Evolutionary conservation across 257 asterid species (phyloP).

Genomic region (Solanum neorickii): DNA sequence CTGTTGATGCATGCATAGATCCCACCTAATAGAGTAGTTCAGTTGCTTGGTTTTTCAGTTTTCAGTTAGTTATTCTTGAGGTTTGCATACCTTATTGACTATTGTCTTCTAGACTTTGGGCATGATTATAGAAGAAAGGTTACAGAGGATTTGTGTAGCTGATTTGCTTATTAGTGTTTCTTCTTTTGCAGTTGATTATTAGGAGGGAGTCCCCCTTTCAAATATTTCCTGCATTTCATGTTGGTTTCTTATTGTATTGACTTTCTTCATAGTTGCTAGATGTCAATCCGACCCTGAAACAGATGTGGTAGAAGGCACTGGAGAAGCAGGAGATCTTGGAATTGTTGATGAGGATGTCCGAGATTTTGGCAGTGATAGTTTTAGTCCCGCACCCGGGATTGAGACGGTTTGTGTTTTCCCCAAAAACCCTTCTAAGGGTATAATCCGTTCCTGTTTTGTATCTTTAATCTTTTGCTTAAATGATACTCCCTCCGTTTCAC

Average conservation of each 20-base stretch:
- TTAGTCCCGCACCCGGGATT: conserved; percentile 68
- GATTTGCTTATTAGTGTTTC: not conserved
- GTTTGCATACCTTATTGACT: not conserved
- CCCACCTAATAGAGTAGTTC: not conserved
- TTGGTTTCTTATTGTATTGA: not conserved
- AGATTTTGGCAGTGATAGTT: conserved; percentile 58
- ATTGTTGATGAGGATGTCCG: conserved; percentile 84
- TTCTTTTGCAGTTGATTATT: not conserved
- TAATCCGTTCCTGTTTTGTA: not conserved
- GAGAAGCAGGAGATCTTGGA: conserved; percentile 59
- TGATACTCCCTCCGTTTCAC: no score
- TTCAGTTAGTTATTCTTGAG: not conserved
- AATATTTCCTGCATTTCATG: not conserved
- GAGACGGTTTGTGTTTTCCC: conserved; percentile 92
- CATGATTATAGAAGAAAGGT: not conserved
- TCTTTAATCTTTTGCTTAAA: not conserved
- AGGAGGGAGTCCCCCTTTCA: not conserved
- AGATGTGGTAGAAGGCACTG: conserved; percentile 42
- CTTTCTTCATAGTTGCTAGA: conserved; percentile 46
- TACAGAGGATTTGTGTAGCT: not conserved
- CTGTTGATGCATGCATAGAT: not conserved
- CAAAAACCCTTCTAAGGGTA: conserved; percentile 70
- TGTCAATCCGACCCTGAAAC: conserved; percentile 61
- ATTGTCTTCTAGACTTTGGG: not conserved
- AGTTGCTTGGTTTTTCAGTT: not conserved